Conservation (phyloP, 148 eudicot species). For the Persicaria maculosa region DNA sequence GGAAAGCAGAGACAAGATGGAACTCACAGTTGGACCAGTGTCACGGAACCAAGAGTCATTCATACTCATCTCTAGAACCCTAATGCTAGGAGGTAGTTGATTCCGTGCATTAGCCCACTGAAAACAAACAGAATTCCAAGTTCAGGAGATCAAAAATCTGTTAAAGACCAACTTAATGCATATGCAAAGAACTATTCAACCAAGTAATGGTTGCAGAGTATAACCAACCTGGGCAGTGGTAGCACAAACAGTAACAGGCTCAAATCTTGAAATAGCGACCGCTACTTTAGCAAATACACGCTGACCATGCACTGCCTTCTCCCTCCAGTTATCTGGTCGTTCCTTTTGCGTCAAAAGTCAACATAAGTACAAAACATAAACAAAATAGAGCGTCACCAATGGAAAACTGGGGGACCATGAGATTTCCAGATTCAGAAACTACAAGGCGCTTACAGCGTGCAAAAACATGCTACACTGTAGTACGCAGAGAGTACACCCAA, state of each 20-base stretch:
- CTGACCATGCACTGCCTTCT: conserved; percentile 60
- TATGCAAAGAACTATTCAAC: neutral
- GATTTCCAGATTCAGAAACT: neutral
- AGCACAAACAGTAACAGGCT: conserved; percentile 86
- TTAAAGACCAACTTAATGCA: neutral
- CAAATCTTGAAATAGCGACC: conserved; percentile 76
- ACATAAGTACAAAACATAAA: neutral
- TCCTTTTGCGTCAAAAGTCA: conserved; percentile 33
- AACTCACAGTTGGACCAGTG: conserved; percentile 84
- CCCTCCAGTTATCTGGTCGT: conserved; percentile 89
- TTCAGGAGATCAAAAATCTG: conserved; percentile 1
- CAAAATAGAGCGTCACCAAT: neutral
- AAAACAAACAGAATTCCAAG: conserved; percentile 14
- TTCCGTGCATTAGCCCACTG: conserved; percentile 86
- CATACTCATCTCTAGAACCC: conserved; percentile 94
- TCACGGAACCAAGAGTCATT: conserved; percentile 98
- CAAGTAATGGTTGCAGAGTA: neutral
- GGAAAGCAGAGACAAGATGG: conserved; percentile 7
- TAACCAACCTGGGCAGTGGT: conserved; percentile 62
- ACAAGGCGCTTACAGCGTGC: neutral
- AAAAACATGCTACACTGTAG: neutral
- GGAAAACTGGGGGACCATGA: neutral
- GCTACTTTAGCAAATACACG: conserved; percentile 63
- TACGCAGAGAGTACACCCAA: neutral
- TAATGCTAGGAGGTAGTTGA: conserved; percentile 53